Conservation (phyloP, 192 early-diverging fungal species). For the Coemansia sp. region DNA sequence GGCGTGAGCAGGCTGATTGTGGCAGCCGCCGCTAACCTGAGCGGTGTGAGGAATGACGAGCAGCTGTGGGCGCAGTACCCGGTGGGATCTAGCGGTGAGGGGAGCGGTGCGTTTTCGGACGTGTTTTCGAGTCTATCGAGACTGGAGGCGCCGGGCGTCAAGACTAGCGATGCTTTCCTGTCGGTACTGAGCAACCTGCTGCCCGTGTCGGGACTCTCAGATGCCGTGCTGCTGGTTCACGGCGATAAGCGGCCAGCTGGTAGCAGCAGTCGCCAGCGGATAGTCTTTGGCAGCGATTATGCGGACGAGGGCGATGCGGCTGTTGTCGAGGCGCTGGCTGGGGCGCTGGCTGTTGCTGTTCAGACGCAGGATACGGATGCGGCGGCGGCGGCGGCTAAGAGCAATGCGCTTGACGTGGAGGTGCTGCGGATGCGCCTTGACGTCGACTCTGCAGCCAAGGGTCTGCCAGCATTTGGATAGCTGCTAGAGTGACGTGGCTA, state of each 20-base stretch:
- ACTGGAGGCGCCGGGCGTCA: constrained; percentile 9
- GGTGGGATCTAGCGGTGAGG: neutral
- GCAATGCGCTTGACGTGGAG: constrained; percentile 1
- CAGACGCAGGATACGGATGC: no score
- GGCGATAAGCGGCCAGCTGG: constrained; percentile 36
- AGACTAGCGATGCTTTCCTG: constrained; percentile 28
- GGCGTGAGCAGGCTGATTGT: constrained; percentile 25
- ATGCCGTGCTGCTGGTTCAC: constrained; percentile 16
- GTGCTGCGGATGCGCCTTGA: constrained; percentile 24
- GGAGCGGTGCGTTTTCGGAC: neutral
- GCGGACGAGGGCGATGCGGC: constrained; percentile 16
- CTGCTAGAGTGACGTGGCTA: no score
- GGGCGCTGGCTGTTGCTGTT: constrained; percentile 10
- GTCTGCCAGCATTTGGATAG: constrained; percentile 18
- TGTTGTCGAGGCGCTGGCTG: constrained; percentile 13
- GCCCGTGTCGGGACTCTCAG: constrained; percentile 13
- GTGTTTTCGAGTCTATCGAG: constrained; percentile 1
- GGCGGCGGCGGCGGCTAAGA: neutral
- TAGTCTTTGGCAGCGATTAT: constrained; percentile 35
- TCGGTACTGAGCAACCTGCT: constrained; percentile 17
- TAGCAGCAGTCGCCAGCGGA: constrained; percentile 27
- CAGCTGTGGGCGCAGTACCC: constrained; percentile 11
- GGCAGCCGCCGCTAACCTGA: constrained; percentile 24
- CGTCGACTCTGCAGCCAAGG: constrained; percentile 16
- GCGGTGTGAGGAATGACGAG: constrained; percentile 6